Base-by-base conservation (phyloP, 2,329 filamentous ascomycete species). In the Metarhizium rileyi region DNA sequence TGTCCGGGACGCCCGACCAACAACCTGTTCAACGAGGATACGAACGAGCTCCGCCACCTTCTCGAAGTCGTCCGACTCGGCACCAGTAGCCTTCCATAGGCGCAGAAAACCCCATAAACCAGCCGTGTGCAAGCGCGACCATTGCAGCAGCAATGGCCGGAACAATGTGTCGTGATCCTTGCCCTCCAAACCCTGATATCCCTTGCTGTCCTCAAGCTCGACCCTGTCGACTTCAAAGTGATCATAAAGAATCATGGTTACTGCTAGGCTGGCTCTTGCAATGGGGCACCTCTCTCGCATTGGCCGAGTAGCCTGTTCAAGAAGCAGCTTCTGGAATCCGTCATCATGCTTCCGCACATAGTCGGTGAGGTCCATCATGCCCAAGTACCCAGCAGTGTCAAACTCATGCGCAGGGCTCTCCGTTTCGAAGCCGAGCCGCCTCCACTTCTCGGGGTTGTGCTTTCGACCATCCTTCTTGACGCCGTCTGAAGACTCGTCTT, bases 361-460 rank as follows among this genome's bases (percentile, higher is more conserved):
- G 66, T 97, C 90, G 2, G 90, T 88, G 60, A 98, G 69, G 65
- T 98, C 93, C 90, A 98, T 97, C 80, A 98, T 88, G 26, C 93
- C 93, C 48, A 98, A 69, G 63, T 90, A 97, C 0, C 93, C 93
- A 26, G 87, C 86, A 36, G 80, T 74, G 20, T 89, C 83, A 62
- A 98, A 97, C 58, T 98, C 93, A 59, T 78, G 77, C 0, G 84
- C 84, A 3, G 93, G 93, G 57, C 80, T 90, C 66, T 98, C 93
- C 0, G 86, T 85, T 65, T 93, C 86, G 60, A 98, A 98, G 3
- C 93, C 93, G 40, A 98, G 67, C 48, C 90, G 78, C 59, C 90
- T 79, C 93, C 93, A 98, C 65, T 96, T 96, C 61, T 94, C 85
- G 0, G 90, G 86, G 59, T 89, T 87, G 59, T 94, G 88, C 59